Evolutionary conservation across 2,329 filamentous ascomycete species (phyloP).

Genomic region (Arthrobotrys conoides): DNA sequence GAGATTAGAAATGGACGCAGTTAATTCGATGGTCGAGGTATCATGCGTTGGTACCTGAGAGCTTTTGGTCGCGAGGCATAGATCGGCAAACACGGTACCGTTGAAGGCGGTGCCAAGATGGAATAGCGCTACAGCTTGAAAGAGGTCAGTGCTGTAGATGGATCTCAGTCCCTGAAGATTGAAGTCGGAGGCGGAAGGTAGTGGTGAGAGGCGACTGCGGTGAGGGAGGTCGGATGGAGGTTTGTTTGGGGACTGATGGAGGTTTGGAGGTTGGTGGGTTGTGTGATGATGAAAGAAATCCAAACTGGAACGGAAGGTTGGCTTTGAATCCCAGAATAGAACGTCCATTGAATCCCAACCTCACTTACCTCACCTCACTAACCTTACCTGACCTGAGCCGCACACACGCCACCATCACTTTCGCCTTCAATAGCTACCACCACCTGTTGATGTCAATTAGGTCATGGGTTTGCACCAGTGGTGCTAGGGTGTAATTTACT

Average conservation of each 20-base stretch:
- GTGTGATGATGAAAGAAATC: slow-evolving; percentile 50
- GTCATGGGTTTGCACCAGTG: slow-evolving; percentile 17
- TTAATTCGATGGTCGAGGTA: slow-evolving; percentile 9
- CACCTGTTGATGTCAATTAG: slow-evolving; percentile 8
- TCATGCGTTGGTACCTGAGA: slow-evolving; percentile 39
- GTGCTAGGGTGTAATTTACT: slow-evolving; percentile 10
- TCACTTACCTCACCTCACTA: slow-evolving; percentile 31
- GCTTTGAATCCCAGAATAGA: slow-evolving; percentile 31
- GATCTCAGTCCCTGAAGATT: slow-evolving; percentile 19
- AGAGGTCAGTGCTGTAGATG: slow-evolving; percentile 26
- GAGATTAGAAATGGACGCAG: slow-evolving; percentile 11
- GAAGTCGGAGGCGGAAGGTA: slow-evolving; percentile 23
- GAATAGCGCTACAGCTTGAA: slow-evolving; percentile 20
- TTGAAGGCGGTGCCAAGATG: slow-evolving; percentile 32
- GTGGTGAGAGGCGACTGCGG: background rate
- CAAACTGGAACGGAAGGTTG: slow-evolving; percentile 36
- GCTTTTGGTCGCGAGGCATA: slow-evolving; percentile 60
- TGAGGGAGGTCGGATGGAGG: background rate
- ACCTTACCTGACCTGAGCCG: slow-evolving; percentile 17
- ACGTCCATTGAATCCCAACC: slow-evolving; percentile 15
- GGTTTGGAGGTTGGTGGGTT: slow-evolving; percentile 41
- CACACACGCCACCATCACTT: slow-evolving; percentile 36
- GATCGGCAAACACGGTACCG: slow-evolving; percentile 60
- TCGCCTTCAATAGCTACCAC: slow-evolving; percentile 8
- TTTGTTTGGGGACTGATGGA: background rate